Conservation (phyloP, 139 green algal genomes). For the Chlorella sp. region DNA sequence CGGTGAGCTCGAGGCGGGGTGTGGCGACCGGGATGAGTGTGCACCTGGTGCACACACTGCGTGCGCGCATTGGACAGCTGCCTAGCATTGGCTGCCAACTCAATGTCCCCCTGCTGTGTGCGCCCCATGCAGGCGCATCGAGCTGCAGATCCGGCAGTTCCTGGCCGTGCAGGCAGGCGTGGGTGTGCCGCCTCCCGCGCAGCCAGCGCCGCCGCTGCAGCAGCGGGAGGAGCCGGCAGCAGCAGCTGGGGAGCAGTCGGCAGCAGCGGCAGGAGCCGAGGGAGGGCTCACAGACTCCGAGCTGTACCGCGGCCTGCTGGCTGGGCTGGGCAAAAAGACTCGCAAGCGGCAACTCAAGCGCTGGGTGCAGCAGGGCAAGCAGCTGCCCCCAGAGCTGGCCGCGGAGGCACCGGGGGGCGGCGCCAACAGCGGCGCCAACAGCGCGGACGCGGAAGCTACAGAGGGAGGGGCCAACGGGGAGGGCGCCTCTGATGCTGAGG, state of each 20-base stretch:
- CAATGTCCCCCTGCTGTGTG: background rate
- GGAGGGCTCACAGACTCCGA: background rate
- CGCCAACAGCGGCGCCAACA: no score
- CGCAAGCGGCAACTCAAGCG: conserved; percentile 32
- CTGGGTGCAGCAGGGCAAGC: conserved; percentile 24
- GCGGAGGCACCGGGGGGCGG: conserved; percentile 27
- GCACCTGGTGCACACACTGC: background rate
- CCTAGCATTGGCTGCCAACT: background rate
- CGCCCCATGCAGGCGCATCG: background rate
- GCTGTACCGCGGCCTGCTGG: conserved; percentile 19
- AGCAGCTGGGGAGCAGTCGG: background rate
- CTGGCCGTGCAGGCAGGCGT: background rate
- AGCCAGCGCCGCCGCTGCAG: background rate
- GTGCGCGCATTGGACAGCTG: background rate
- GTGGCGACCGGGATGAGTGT: no score
- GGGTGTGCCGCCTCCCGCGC: no score
- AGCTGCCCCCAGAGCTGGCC: background rate
- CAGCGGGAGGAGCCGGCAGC: background rate
- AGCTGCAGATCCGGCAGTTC: background rate
- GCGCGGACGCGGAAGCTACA: background rate
- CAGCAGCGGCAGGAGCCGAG: background rate
- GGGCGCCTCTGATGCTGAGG: background rate
- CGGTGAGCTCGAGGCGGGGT: background rate
- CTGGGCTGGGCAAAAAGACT: conserved; percentile 2
- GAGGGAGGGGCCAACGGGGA: background rate